Evolutionary conservation across 1,284 basidiomycete species (phyloP).

Genomic region (Cerrena zonata): DNA sequence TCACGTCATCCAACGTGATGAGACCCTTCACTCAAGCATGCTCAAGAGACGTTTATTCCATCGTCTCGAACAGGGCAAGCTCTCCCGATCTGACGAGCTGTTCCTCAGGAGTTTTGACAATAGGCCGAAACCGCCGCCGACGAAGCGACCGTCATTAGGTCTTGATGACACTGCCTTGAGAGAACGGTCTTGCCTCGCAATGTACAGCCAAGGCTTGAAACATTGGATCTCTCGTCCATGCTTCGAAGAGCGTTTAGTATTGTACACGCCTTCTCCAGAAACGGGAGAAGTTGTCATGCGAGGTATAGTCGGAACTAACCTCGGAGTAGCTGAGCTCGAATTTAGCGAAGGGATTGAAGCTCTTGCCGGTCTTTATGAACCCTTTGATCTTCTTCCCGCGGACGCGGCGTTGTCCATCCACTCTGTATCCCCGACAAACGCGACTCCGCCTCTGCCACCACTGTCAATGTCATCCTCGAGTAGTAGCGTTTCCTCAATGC

Average conservation of each 20-base stretch:
- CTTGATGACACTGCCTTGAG: slow-evolving; percentile 47
- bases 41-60: slow-evolving; percentile 47
- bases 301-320: slow-evolving; percentile 36
- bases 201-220: slow-evolving; percentile 51
- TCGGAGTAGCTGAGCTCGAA: slow-evolving; percentile 70
- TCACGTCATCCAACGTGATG: slow-evolving; percentile 32
- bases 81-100: slow-evolving; percentile 40
- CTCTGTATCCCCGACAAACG: slow-evolving; percentile 16
- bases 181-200: slow-evolving; percentile 33
- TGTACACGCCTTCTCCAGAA: slow-evolving; percentile 39
- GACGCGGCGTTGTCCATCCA: slow-evolving; percentile 11
- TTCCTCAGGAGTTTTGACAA: slow-evolving; percentile 46
- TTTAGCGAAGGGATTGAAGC: slow-evolving; percentile 60
- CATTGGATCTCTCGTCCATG: slow-evolving; percentile 66
- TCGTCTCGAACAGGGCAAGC: slow-evolving; percentile 36
- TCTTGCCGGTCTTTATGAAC: slow-evolving; percentile 40
- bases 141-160: slow-evolving; percentile 21
- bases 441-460: slow-evolving; percentile 6
- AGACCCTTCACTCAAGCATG: slow-evolving; percentile 41
- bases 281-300: slow-evolving; percentile 9
- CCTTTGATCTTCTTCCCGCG: slow-evolving; percentile 8
- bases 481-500: slow-evolving; percentile 10
- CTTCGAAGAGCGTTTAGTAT: slow-evolving; percentile 63
- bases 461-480: slow-evolving; percentile 11
- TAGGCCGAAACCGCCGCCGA: slow-evolving; percentile 28